Conservation (phyloP, 2,329 filamentous ascomycete species). For the Ambrosiella cleistominuta region DNA sequence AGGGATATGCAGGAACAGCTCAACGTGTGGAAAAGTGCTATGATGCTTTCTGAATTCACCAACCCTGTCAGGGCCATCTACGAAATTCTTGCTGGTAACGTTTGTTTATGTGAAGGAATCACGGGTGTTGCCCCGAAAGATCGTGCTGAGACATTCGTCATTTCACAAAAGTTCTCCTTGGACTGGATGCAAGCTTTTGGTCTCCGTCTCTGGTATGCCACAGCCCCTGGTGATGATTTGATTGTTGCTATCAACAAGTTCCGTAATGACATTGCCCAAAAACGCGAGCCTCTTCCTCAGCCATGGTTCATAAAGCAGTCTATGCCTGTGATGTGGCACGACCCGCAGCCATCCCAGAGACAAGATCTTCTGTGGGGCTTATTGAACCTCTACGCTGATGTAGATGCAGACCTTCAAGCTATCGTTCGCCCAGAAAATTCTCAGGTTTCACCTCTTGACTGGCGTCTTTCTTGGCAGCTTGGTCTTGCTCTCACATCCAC, state of each 20-base stretch:
- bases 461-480: conserved; percentile 71
- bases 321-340: conserved; percentile 40
- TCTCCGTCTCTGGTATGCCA: conserved; percentile 77
- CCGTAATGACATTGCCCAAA: conserved; percentile 52
- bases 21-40: conserved; percentile 64
- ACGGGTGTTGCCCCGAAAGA: conserved; percentile 60
- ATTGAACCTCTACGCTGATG: conserved; percentile 59
- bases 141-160: conserved; percentile 58
- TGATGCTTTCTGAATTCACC: conserved; percentile 72
- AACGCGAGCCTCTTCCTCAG: conserved; percentile 53
- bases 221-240: conserved; percentile 48
- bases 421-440: conserved; percentile 61
- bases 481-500: conserved; percentile 44
- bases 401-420: conserved; percentile 42
- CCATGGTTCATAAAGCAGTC: conserved; percentile 51
- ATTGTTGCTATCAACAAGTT: conserved; percentile 57
- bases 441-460: conserved; percentile 56
- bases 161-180: conserved; percentile 67
- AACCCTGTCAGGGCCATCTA: conserved; percentile 75
- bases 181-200: conserved; percentile 93
- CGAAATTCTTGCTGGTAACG: conserved; percentile 73
- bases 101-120: conserved; percentile 66
- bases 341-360: conserved; percentile 36
- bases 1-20: conserved; percentile 66
- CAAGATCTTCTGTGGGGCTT: conserved; percentile 80